Percentiles rank a stretch among this genome's conserved stretches.
Conservation (phyloP, 495 filamentous ascomycete genomes). For the Paragyromitra xinjiangensis region DNA sequence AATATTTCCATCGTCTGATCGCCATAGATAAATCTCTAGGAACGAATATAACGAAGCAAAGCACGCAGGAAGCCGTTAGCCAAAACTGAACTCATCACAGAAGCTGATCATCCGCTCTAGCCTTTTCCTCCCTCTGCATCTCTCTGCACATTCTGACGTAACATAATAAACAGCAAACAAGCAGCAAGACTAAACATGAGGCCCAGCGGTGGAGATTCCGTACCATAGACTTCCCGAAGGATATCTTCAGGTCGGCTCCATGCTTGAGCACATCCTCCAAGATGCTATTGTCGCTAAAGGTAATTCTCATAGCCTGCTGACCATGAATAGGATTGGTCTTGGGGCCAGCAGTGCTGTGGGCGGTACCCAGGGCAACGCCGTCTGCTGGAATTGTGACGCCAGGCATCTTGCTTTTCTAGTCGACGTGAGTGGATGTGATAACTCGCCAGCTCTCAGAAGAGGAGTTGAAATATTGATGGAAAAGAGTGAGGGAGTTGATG, state of each 20-base stretch:
- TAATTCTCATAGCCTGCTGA: slow-evolving; percentile 67
- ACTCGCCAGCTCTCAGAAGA: slow-evolving; percentile 6
- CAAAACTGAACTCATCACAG: slow-evolving; percentile 52
- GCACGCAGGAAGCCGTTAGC: slow-evolving; percentile 55
- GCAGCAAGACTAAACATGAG: slow-evolving; percentile 53
- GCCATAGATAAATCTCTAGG: slow-evolving; percentile 65
- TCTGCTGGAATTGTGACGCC: slow-evolving; percentile 46
- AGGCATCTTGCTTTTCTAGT: slow-evolving; percentile 38
- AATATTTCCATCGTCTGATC: slow-evolving; percentile 66
- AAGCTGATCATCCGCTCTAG: slow-evolving; percentile 19
- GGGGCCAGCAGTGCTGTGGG: slow-evolving; percentile 25
- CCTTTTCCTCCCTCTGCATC: slow-evolving; percentile 15
- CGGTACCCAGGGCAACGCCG: slow-evolving; percentile 48
- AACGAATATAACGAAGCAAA: slow-evolving; percentile 62
- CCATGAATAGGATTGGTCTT: slow-evolving; percentile 44
- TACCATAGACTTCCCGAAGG: slow-evolving; percentile 62
- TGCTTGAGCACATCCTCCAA: slow-evolving; percentile 64
- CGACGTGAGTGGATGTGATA: neutral
- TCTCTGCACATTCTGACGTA: slow-evolving; percentile 30
- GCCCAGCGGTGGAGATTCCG: slow-evolving; percentile 53
- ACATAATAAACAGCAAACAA: slow-evolving; percentile 52
- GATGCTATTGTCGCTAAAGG: slow-evolving; percentile 64
- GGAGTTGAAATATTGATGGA: neutral
- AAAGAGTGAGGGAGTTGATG: neutral
- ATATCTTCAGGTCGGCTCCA: slow-evolving; percentile 62